Conservation (phyloP, 1,284 basidiomycete species). For the Leccinum subatratum region DNA sequence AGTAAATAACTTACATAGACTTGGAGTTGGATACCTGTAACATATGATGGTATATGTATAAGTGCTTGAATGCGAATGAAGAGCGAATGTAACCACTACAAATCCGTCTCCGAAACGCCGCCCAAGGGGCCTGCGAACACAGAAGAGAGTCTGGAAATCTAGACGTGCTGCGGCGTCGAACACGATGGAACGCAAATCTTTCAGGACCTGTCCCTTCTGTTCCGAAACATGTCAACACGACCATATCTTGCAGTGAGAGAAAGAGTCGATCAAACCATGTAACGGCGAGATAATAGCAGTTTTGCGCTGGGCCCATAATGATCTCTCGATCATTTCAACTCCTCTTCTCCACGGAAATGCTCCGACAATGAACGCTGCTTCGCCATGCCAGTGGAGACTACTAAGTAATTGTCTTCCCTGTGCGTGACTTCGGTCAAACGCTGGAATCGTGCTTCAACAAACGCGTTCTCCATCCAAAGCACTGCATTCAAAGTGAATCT, state of each 20-base stretch:
- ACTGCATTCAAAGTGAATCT: conserved; percentile 11
- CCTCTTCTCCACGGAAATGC: conserved; percentile 63
- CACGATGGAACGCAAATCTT: conserved; percentile 61
- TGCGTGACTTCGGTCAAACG: conserved; percentile 63
- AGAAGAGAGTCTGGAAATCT: conserved; percentile 48
- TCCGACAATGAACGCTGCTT: conserved; percentile 40
- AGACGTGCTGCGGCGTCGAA: conserved; percentile 27
- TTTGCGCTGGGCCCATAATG: conserved; percentile 65
- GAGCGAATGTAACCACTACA: conserved; percentile 29
- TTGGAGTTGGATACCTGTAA: conserved; percentile 55
- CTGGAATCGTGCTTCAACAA: conserved; percentile 71
- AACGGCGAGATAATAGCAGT: conserved; percentile 72
- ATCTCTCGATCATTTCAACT: conserved; percentile 64
- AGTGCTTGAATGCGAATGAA: conserved; percentile 10
- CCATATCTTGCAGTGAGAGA: conserved; percentile 3
- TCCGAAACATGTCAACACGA: conserved; percentile 8
- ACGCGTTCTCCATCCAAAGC: conserved; percentile 58
- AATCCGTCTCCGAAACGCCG: conserved; percentile 76
- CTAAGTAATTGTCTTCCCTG: conserved; percentile 29
- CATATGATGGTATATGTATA: not conserved
- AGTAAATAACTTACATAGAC: conserved; percentile 48
- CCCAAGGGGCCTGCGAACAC: conserved; percentile 70
- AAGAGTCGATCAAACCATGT: conserved; percentile 47
- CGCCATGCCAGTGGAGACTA: conserved; percentile 33
- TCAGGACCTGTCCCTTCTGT: conserved; percentile 74